Evolutionary conservation across 345 rosid species (phyloP), one percentile per base, ranked within the genome.

Genomic region (Brassica napus): DNA sequence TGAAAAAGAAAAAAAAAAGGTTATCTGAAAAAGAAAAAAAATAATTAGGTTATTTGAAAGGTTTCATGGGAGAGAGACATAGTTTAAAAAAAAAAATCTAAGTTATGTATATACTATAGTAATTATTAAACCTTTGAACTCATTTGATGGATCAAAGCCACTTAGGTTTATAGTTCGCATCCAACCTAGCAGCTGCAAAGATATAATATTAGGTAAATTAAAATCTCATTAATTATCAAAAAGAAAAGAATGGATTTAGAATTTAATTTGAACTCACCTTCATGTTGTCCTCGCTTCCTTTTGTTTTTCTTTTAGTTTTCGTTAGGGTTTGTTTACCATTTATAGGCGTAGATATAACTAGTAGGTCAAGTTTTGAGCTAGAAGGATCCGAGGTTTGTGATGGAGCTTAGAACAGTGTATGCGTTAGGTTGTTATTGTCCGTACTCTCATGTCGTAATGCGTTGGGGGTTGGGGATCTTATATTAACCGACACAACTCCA

Each of bases 121-220:
- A 15, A 54, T 16, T 16, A 21, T 32, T 7, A 68, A 54, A 74
- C 79, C 79, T 57, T 75, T 70, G 34, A 58, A 58, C 57, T 75
- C 73, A 28, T 75, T 69, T 44, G 76, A 75, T 69, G 68, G 24
- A 21, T 30, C 21, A 30, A 44, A 11, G 69, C 55, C 62, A 30
- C 18, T 65, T 71, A 18, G 64, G 64, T 34, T 75, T 32, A 26
- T 39, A 23, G 39, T 32, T 75, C 80, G 72, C 63, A 80, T 69
- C 83, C 79, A 80, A 32, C 64, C 24, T 65, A 75, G 77, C 24
- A 75, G 34, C 83, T 81, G 73, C 69, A 80, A 35, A 35, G 65
- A 73, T 28, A 44, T 18, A 64, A 6, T 6, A 10, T 59, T 61
- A 68, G 15, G 58, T 32, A 44, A 34, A 58, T 9, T 14, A 14